phyloP scores from a whole-genome alignment of 805 yeast species.

The Kodamaea kaohsiungensis region DNA sequence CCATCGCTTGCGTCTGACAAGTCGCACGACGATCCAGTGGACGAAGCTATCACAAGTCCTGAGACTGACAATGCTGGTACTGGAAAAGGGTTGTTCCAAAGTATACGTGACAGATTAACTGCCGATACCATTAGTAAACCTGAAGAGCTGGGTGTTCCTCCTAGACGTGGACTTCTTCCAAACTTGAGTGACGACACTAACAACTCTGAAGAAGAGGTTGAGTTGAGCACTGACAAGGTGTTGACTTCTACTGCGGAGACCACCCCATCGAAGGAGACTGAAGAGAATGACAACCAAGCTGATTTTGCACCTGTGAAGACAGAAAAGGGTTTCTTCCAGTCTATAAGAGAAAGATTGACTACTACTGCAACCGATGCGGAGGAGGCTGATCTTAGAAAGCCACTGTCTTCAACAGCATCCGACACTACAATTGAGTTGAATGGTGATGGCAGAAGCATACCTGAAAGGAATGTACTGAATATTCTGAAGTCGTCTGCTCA shows the following conservation, averaged over 20 bases:
- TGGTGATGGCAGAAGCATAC: background rate
- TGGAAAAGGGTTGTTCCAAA: conserved; percentile 35
- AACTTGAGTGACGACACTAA: conserved; percentile 6
- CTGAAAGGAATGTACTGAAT: background rate
- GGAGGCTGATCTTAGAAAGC: conserved; percentile 1
- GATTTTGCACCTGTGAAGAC: conserved; percentile 13
- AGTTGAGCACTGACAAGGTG: conserved; percentile 21
- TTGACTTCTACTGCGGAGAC: conserved; percentile 31
- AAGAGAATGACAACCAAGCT: conserved; percentile 9
- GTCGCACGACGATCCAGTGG: conserved; percentile 12
- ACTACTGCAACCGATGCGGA: conserved; percentile 8
- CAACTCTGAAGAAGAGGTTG: conserved; percentile 16
- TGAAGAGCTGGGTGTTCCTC: conserved; percentile 3
- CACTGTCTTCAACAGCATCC: conserved; percentile 12
- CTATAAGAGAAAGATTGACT: conserved; percentile 31
- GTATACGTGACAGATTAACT: conserved; percentile 32
- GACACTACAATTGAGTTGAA: conserved; percentile 12
- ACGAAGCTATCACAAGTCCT: background rate
- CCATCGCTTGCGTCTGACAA: conserved; percentile 6
- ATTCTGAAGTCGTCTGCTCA: background rate
- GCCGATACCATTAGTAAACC: conserved; percentile 1
- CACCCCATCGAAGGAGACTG: conserved; percentile 27
- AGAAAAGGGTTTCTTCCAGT: conserved; percentile 35
- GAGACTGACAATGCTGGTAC: conserved; percentile 7
- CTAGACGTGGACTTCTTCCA: background rate